Evolutionary conservation across 768 basidiomycete genomes (phyloP).

Genomic region (Solioccasus polychromus): DNA sequence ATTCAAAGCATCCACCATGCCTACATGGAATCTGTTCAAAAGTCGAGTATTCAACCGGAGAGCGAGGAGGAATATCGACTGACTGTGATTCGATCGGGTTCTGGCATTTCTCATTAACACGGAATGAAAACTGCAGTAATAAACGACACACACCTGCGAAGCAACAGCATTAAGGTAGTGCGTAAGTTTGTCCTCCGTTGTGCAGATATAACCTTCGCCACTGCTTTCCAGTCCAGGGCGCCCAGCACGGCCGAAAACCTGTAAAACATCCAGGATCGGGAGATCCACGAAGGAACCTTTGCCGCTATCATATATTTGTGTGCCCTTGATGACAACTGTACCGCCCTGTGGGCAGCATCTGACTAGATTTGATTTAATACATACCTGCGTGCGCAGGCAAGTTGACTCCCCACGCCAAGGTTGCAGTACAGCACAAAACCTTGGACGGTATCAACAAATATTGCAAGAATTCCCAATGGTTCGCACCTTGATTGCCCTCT

Average conservation of each 20-base stretch:
- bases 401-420: conserved; percentile 99
- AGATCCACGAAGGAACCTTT: conserved; percentile 91
- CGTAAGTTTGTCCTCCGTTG: conserved; percentile 85
- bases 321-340: conserved; percentile 93
- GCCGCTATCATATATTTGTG: conserved; percentile 90
- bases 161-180: conserved; percentile 89
- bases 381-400: conserved; percentile 94
- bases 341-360: conserved; percentile 8
- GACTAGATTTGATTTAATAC: conserved; percentile 16
- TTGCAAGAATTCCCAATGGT: not conserved
- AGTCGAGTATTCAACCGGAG: not conserved
- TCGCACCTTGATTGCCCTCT: conserved; percentile 82
- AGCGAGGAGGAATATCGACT: conserved; percentile 21
- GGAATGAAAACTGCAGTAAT: not conserved
- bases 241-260: conserved; percentile 97
- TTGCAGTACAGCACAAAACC: conserved; percentile 98
- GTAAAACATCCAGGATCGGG: conserved; percentile 91
- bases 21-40: conserved; percentile 66
- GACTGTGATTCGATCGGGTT: conserved; percentile 96
- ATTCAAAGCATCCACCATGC: conserved; percentile 89
- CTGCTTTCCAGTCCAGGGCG: conserved; percentile 84
- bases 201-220: conserved; percentile 97
- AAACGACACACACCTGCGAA: conserved; percentile 61
- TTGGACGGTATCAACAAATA: conserved; percentile 28
- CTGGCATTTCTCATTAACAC: conserved; percentile 35